Percentiles rank a stretch among this genome's conserved stretches.
Conservation (phyloP, 768 basidiomycete species). For the Hirschioporus abietinus region DNA sequence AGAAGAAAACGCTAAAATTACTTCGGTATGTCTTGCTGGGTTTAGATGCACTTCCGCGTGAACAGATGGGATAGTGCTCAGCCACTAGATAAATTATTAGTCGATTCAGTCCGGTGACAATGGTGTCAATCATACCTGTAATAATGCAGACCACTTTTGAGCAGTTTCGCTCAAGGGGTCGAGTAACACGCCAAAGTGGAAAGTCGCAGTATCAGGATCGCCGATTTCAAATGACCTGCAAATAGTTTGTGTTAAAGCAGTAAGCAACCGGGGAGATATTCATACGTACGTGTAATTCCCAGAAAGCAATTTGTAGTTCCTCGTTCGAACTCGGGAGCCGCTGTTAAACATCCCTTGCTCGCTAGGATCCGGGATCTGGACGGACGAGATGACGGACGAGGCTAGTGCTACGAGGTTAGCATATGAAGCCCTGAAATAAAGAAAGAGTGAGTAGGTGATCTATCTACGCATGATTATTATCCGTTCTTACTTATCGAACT, state of each 20-base stretch:
- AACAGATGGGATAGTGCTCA: slow-evolving; percentile 55
- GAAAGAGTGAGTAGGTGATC: not conserved
- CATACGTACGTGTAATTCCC: slow-evolving; percentile 58
- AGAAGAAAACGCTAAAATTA: slow-evolving; percentile 26
- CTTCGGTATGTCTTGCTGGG: slow-evolving; percentile 64
- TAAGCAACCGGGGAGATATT: slow-evolving; percentile 10
- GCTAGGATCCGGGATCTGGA: slow-evolving; percentile 67
- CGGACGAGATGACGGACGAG: slow-evolving; percentile 67
- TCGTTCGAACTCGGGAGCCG: slow-evolving; percentile 51
- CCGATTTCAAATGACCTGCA: slow-evolving; percentile 66
- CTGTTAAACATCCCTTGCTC: slow-evolving; percentile 69
- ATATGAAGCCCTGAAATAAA: slow-evolving; percentile 39
- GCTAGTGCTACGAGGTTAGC: slow-evolving; percentile 59
- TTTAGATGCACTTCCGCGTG: slow-evolving; percentile 78
- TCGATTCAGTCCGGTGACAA: not conserved
- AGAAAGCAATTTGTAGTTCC: slow-evolving; percentile 55
- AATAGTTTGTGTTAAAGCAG: slow-evolving; percentile 2
- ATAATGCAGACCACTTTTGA: slow-evolving; percentile 79
- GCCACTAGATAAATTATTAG: slow-evolving; percentile 42
- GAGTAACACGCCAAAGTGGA: slow-evolving; percentile 66
- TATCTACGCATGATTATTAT: slow-evolving; percentile 4
- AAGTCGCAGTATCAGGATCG: slow-evolving; percentile 57
- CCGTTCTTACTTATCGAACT: slow-evolving; percentile 37
- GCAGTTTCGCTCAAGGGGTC: slow-evolving; percentile 83
- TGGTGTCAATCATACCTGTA: slow-evolving; percentile 46